These are phyloP conservation scores for Arabis hirsuta DNA, from an alignment of 345 rosid species.

Conservation along the genomic window DNA sequence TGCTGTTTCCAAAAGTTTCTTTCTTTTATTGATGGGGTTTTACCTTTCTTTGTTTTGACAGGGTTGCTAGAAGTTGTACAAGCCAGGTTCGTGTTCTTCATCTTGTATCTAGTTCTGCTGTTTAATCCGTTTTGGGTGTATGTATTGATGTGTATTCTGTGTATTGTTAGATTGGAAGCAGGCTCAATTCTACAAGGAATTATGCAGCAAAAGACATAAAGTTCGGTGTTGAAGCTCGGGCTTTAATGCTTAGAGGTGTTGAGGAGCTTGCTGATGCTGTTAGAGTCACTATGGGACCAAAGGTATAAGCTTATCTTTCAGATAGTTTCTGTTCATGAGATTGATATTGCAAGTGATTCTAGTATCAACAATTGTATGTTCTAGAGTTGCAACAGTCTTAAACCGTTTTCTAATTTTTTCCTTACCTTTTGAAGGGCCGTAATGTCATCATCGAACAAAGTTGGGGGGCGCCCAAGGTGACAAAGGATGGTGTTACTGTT, in stretches of 20 bases:
- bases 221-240: slow-evolving; percentile 90
- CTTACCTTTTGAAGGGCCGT: slow-evolving; percentile 63
- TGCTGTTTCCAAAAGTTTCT: background rate
- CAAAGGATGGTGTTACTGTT: slow-evolving; percentile 97
- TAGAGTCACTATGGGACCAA: slow-evolving; percentile 96
- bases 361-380: background rate
- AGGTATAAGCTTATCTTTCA: slow-evolving; percentile 52
- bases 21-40: background rate
- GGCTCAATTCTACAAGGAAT: slow-evolving; percentile 71
- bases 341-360: background rate
- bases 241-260: slow-evolving; percentile 89
- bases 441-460: slow-evolving; percentile 96
- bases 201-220: slow-evolving; percentile 92
- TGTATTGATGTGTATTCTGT: background rate
- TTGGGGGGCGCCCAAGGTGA: slow-evolving; percentile 95
- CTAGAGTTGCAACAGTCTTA: background rate
- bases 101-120: background rate
- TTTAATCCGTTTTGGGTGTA: background rate
- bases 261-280: slow-evolving; percentile 98
- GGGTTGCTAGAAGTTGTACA: slow-evolving; percentile 59
- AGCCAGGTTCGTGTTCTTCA: slow-evolving; percentile 56
- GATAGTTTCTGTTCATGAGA: background rate
- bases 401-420: slow-evolving; percentile 10
- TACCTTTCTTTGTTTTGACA: slow-evolving; percentile 35
- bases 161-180: slow-evolving; percentile 65